Evolutionary conservation across 177 flowering plant species (phyloP), one percentile per base, ranked within the genome.

Genomic region (Telopea speciosissima): DNA sequence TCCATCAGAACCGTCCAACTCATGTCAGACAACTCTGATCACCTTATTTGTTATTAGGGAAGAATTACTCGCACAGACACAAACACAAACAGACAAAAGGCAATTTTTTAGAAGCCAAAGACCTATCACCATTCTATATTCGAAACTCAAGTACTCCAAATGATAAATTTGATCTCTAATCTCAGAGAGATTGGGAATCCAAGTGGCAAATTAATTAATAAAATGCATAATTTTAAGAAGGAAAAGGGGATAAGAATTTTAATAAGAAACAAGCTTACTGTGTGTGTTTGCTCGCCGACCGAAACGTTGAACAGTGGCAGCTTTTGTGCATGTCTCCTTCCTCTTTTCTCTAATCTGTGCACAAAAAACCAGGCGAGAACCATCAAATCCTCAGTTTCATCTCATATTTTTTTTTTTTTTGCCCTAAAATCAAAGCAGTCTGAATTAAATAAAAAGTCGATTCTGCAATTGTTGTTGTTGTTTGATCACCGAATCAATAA

Each of bases 251-350:
- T 36, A 5, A 36, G 40, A 36, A 36, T 36, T n/a, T n/a, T 36
- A 8, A 8, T 36, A 36, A 36, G 3, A 36, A 36, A 49, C 19
- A 68, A 76, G 77, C 79, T 82, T 75, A 77, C 85, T 82, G 76
- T 28, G 89, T 10, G 76, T 85, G 89, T 83, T 85, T 79, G 82
- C 85, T 79, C 87, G 83, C 79, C 76, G 87, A 85, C 89, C 90
- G 65, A 87, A 85, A 86, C 85, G 82, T 87, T 88, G 85, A 90
- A 87, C 77, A 79, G 82, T 85, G 90, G 86, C 93, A 75, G 86
- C 87, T 87, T 87, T 91, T 83, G 70, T 76, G 88, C 87, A 60
- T 85, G 77, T 83, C 85, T 72, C 79, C 67, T 26, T 31, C 49
- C 70, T 49, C 33, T 44, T 36, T 69, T 69, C 49, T 56, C 67